A percentile compares a stretch with the other conserved stretches of the same genome.
phyloP scores from a whole-genome alignment of 257 asterid genomes.

The Petrea volubilis region DNA sequence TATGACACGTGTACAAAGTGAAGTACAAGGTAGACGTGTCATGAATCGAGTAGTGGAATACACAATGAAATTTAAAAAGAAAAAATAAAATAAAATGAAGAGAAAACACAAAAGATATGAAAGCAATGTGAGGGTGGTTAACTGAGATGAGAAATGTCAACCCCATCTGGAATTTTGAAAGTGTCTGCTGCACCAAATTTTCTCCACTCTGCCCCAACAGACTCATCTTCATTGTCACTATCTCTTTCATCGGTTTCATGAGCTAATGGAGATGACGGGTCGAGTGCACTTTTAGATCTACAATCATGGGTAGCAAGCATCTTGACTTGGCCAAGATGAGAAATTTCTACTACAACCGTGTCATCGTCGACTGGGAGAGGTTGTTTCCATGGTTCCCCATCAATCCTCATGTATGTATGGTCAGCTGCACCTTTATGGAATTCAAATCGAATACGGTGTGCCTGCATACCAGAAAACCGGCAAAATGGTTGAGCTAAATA shows the following conservation, averaged over 20 bases:
- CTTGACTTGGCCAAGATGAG: constrained; percentile 79
- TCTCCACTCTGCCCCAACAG: constrained; percentile 52
- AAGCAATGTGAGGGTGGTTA: constrained; percentile 24
- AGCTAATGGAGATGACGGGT: constrained; percentile 42
- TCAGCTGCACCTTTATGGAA: constrained; percentile 74
- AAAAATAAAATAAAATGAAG: too few species aligned
- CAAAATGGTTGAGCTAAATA: neutral
- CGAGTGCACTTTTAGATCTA: constrained; percentile 56
- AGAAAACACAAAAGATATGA: too few species aligned
- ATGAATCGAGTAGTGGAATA: neutral
- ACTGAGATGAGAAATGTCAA: constrained; percentile 72
- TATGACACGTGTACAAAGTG: too few species aligned
- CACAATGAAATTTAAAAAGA: too few species aligned
- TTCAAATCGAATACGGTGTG: constrained; percentile 74
- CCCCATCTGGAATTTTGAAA: constrained; percentile 76
- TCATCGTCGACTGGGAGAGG: constrained; percentile 81
- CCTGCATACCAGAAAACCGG: constrained; percentile 33
- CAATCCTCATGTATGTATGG: constrained; percentile 79
- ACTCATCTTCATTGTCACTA: constrained; percentile 49
- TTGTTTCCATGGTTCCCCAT: constrained; percentile 94
- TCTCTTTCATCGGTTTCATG: constrained; percentile 47
- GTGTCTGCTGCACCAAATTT: constrained; percentile 97
- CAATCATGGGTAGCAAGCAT: constrained; percentile 76
- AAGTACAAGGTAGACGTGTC: too few species aligned
- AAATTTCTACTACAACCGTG: constrained; percentile 71